These are phyloP conservation scores for Ascochyta lentis DNA, from an alignment of 2,329 filamentous ascomycete species.

Conservation along the genomic window DNA sequence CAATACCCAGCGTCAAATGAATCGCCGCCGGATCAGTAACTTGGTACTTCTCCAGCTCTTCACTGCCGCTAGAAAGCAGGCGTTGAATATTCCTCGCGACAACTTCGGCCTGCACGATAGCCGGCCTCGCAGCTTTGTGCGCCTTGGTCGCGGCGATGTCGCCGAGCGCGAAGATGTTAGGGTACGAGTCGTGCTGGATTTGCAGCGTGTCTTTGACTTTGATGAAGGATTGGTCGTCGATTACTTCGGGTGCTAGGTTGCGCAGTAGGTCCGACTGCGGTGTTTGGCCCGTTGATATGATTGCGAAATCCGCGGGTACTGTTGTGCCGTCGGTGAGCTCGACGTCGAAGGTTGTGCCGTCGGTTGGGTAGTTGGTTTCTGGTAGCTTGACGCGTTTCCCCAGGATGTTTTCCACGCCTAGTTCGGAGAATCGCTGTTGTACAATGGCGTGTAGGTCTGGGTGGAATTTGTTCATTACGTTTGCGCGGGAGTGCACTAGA, in stretches of 20 bases:
- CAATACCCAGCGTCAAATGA: slow-evolving; percentile 16
- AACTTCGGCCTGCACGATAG: slow-evolving; percentile 6
- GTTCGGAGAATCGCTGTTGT: slow-evolving; percentile 57
- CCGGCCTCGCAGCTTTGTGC: slow-evolving; percentile 10
- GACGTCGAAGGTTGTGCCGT: slow-evolving; percentile 6
- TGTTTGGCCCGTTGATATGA: slow-evolving; percentile 66
- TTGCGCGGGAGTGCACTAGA: slow-evolving; percentile 63
- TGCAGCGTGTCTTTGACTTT: slow-evolving; percentile 65
- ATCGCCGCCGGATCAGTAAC: slow-evolving; percentile 16
- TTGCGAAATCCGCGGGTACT: slow-evolving; percentile 40
- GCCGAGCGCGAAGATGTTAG: slow-evolving; percentile 68
- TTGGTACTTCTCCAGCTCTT: slow-evolving; percentile 3
- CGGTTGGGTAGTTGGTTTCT: neutral
- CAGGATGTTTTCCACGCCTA: slow-evolving; percentile 57
- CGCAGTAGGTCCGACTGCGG: slow-evolving; percentile 61
- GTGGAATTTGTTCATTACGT: slow-evolving; percentile 59
- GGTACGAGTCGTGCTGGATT: slow-evolving; percentile 55
- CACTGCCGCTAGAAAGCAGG: neutral
- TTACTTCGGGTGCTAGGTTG: slow-evolving; percentile 52
- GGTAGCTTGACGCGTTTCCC: slow-evolving; percentile 1
- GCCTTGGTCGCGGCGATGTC: slow-evolving; percentile 60
- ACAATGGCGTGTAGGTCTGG: slow-evolving; percentile 44
- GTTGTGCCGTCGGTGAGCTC: neutral
- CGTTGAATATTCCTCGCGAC: slow-evolving; percentile 8
- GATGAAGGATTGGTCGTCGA: slow-evolving; percentile 57